Base-by-base conservation (phyloP, 1,284 basidiomycete species). In the Thelephora terrestris region DNA sequence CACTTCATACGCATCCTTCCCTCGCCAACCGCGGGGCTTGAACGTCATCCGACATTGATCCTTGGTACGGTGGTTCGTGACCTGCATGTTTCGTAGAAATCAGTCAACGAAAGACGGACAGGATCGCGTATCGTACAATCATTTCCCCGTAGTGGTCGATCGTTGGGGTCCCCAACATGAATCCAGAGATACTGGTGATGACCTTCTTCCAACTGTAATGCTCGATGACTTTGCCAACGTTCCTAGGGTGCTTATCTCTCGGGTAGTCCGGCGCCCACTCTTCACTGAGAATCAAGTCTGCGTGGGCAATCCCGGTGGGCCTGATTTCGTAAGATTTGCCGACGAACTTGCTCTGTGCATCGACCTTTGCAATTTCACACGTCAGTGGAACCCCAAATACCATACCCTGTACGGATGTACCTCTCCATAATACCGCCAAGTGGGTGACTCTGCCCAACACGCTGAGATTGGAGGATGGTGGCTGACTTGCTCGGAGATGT, bases 81-180 rank as follows among this genome's bases (percentile, higher is more conserved):
- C 71, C 81, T 90, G 62, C 55, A 47, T 25, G 14, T 18, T 12
- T 21, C 36, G 17, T 7, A 47, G 46, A 43, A 16, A 47, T 29
- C 16, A 43, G 7, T 23, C 5, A 18, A 6, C 24, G 34, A 32
- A n/a, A 16, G 9, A 32, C 24, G 34, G 37, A 37, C 29, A 23
- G 5, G 14, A 37, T 24, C 16, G 43, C 21, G 20, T 38, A 4
- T 79, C 84, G 68, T 58, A 95, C 88, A 50, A 80, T 76, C 83
- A 96, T 91, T 59, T 96, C 89, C 18, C 93, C 94, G 59, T 95
- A 97, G 71, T 99, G 95, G 63, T 98, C 95, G 55, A 98, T 98
- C 21, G 91, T 90, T 1, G 93, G 92, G 21, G 79, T 83, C 5
- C 94, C 95, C 37, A 95, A 75, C 56, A 98, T 92, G 61, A 98